Evolutionary conservation across 2,329 filamentous ascomycete species (phyloP), one percentile per base, ranked within the genome.

Genomic region (Pseudogymnoascus sp.): DNA sequence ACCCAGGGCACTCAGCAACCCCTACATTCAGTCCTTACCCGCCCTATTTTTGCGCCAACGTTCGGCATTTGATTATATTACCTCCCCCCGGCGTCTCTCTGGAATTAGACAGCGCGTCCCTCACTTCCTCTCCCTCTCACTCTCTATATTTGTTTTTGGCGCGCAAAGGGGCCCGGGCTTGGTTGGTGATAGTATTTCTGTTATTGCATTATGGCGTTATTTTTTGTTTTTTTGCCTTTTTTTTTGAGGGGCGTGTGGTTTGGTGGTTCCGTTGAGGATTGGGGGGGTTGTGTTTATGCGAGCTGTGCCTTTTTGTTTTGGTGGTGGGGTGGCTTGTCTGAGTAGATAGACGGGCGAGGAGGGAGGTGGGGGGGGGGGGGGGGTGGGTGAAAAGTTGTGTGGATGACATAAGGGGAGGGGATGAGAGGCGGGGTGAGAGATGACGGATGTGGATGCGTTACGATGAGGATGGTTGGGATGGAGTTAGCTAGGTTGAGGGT

Each of bases 141-240:
- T 38, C 35, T 1, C 14, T 47, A 24, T 7, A 26, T 26, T 50
- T 50, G 40, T 21, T 44, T 47, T 50, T 26, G 44, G 44, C 44
- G 44, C 44, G 21, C 44, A 50, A 50, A n/a, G n/a, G 44, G 44
- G 44, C 13, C 44, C 44, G 21, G 14, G 13, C 44, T 50, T 50
- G 44, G 24, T 50, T 26, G 21, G 21, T 50, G 21, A 7, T 24
- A 14, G 31, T 26, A 26, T 21, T 26, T 47, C 13, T 50, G n/a
- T 47, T 50, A n/a, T 50, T 50, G 44, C 44, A 50, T 50, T 29
- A 29, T 50, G 44, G 44, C 44, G 44, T 50, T n/a, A n/a, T 50
- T 44, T 21, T 21, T 50, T 21, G 13, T 21, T 21, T 26, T 50
- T 44, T 21, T 21, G 3, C 24, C 21, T 14, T 3, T 26, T 26